Evolutionary conservation across 768 basidiomycete species (phyloP), one percentile per base, ranked within the genome.

Genomic region (Kwoniella heveanensis): DNA sequence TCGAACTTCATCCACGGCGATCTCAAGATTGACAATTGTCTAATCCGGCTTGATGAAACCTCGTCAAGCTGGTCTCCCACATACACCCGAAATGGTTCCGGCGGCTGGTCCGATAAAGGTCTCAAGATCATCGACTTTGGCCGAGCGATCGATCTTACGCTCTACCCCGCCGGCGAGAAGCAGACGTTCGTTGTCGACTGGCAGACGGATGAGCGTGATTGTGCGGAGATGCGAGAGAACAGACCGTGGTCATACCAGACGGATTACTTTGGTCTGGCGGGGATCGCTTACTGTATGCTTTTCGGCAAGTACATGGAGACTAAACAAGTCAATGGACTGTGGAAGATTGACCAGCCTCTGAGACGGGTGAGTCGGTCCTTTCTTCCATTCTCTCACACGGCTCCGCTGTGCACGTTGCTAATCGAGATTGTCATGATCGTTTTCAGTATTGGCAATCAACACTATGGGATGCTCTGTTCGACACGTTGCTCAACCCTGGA

Each of bases 11-110:
- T 99, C 70, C 96, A 99, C 73, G 95, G 96, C 30, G 96, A 99
- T 81, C 85, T 99, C 67, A 99, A 99, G 83, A 96, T 98, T 79
- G 96, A 99, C 82, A 99, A 99, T 81, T 96, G 94, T 77, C 85
- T 99, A n/a, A 83, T 98, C 9, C 87, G 96, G 4, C 84, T 99
- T 49, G 89, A 92, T 67, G 29, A 65, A 5, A 89, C 91, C 55
- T 80, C 84, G 0, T 83, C 87, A 0, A 83, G 86, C 1, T 92
- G 94, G 88, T 85, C 87, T 1, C 81, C 85, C 54, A 80, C 83
- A n/a, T 98, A 97, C 82, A 86, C 88, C 61, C 86, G 88, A 1
- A 81, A 83, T 0, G 95, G 95, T 19, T 86, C 85, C 17, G 85
- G 86, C 25, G 95, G 95, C 3, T 99, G 96, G 96, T 78, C 82